phyloP scores from a whole-genome alignment of 2,329 filamentous ascomycete genomes.

The Phaeosphaeria sp. region DNA sequence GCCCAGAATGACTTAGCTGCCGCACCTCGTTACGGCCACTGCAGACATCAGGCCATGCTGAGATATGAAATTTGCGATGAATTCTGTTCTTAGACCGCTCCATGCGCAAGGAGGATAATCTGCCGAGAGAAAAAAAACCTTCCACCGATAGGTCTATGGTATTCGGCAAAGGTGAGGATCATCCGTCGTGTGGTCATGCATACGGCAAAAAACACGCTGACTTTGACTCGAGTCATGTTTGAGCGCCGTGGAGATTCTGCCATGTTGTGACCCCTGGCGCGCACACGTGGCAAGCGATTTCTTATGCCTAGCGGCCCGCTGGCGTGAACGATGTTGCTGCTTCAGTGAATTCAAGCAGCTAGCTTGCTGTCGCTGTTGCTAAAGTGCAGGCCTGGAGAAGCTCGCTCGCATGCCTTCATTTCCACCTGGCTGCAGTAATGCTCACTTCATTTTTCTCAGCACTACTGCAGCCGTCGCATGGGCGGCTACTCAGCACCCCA shows the following conservation, averaged over 20 bases:
- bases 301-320: constrained; percentile 38
- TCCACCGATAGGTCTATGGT: constrained; percentile 5
- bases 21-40: constrained; percentile 23
- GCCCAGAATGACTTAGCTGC: constrained; percentile 12
- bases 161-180: constrained; percentile 25
- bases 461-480: constrained; percentile 8
- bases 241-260: constrained; percentile 27
- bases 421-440: background rate
- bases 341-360: constrained; percentile 9
- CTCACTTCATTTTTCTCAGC: background rate
- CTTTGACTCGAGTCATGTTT: constrained; percentile 35
- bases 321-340: constrained; percentile 34
- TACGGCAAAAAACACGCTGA: constrained; percentile 22
- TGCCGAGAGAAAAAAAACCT: constrained; percentile 3
- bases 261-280: constrained; percentile 27
- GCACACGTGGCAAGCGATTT: constrained; percentile 42
- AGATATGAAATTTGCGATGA: background rate
- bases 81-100: constrained; percentile 8
- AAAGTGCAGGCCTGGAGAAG: constrained; percentile 3
- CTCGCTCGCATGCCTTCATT: background rate
- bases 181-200: constrained; percentile 14
- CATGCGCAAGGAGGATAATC: constrained; percentile 11
- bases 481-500: constrained; percentile 3
- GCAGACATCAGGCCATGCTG: constrained; percentile 24
- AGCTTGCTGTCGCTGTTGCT: constrained; percentile 6